phyloP scores from a whole-genome alignment of 192 early-diverging fungal genomes.

The Coemansia sp. region DNA sequence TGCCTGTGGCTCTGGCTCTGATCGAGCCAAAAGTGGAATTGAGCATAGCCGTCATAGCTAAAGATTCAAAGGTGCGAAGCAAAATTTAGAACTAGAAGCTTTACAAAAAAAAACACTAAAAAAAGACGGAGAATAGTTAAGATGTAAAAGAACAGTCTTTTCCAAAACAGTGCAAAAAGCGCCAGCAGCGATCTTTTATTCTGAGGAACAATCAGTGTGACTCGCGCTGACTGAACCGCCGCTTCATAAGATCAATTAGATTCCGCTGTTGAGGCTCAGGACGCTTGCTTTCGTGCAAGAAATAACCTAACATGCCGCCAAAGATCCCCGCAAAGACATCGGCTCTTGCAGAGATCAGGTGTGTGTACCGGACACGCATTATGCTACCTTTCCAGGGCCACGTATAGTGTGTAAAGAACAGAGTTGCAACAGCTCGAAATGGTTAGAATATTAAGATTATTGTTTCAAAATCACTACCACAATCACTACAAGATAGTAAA shows the following conservation, averaged over 20 bases:
- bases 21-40: neutral
- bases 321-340: constrained; percentile 34
- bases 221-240: constrained; percentile 12
- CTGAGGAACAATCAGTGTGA: neutral
- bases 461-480: neutral
- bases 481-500: neutral
- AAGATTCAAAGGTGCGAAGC: neutral
- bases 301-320: constrained; percentile 41
- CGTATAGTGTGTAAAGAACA: neutral
- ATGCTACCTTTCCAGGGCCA: neutral
- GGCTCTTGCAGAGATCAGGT: constrained; percentile 42
- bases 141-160: neutral
- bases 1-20: neutral
- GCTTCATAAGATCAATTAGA: constrained; percentile 28
- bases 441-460: too few relatives aligned
- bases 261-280: constrained; percentile 23
- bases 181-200: neutral
- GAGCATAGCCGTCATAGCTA: neutral
- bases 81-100: neutral
- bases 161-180: neutral
- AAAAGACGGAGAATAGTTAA: neutral
- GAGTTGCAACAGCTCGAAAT: neutral
- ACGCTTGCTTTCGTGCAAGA: constrained; percentile 45
- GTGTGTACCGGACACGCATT: constrained; percentile 37
- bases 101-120: neutral